Evolutionary conservation across 2,329 filamentous ascomycete species (phyloP).

Genomic region (Eurotiales sp.): DNA sequence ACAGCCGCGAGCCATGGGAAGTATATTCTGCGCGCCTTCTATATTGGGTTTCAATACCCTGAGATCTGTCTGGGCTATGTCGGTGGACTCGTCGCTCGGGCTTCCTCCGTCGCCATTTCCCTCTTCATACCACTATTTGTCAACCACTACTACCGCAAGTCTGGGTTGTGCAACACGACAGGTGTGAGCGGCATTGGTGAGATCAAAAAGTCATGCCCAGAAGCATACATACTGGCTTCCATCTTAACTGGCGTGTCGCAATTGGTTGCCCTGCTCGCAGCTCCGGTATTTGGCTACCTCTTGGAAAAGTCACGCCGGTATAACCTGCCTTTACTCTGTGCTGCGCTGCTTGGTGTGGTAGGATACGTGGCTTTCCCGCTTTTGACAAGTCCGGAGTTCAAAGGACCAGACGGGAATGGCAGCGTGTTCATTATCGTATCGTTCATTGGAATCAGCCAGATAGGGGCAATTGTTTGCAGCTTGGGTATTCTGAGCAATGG

Average conservation of each 20-base stretch:
- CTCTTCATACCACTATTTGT: slow-evolving; percentile 91
- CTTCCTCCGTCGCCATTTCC: slow-evolving; percentile 91
- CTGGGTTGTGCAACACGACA: slow-evolving; percentile 67
- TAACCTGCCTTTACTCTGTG: slow-evolving; percentile 70
- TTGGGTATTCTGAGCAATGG: slow-evolving; percentile 82
- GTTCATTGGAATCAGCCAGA: slow-evolving; percentile 86
- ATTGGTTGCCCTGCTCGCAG: slow-evolving; percentile 76
- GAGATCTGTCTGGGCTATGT: slow-evolving; percentile 84
- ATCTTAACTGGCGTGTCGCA: slow-evolving; percentile 87
- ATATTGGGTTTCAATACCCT: slow-evolving; percentile 69
- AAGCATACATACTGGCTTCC: slow-evolving; percentile 83
- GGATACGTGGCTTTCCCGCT: slow-evolving; percentile 75
- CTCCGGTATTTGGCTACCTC: slow-evolving; percentile 81
- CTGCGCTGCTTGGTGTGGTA: slow-evolving; percentile 68
- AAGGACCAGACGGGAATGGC: slow-evolving; percentile 63
- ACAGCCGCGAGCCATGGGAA: slow-evolving; percentile 34
- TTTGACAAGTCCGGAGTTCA: slow-evolving; percentile 72
- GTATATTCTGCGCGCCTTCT: slow-evolving; percentile 60
- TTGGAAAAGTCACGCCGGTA: slow-evolving; percentile 64
- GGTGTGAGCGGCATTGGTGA: slow-evolving; percentile 45
- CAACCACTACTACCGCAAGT: slow-evolving; percentile 81
- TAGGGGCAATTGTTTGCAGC: slow-evolving; percentile 93
- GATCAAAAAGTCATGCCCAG: slow-evolving; percentile 78
- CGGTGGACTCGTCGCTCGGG: slow-evolving; percentile 89
- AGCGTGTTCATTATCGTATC: slow-evolving; percentile 72